phyloP scores from a whole-genome alignment of 176 grass and related monocot species.

The Olyra latifolia region DNA sequence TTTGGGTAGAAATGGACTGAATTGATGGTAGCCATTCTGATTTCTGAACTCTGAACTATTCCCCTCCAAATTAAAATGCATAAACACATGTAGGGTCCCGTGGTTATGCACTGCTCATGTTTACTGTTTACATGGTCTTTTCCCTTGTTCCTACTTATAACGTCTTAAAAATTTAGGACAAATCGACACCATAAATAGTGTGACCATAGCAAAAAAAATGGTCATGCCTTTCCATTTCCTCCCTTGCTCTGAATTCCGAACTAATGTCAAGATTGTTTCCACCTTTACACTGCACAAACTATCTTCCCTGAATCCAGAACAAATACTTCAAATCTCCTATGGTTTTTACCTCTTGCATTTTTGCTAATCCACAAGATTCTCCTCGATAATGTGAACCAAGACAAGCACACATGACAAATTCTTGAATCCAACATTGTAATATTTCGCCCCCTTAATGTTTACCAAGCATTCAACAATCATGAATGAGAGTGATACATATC shows the following conservation, averaged over 20 bases:
- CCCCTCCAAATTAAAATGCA: background rate
- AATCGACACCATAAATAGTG: background rate
- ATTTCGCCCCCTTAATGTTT: background rate
- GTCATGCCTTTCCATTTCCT: background rate
- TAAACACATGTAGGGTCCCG: background rate
- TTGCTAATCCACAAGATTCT: background rate
- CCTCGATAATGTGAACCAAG: background rate
- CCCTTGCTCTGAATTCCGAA: background rate
- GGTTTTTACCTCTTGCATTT: background rate
- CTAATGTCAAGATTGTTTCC: background rate
- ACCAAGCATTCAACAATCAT: constrained; percentile 15
- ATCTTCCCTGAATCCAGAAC: background rate
- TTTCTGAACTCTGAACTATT: background rate
- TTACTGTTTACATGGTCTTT: background rate
- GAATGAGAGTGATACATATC: constrained; percentile 4
- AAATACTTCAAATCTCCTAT: background rate
- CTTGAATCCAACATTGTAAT: constrained; percentile 22
- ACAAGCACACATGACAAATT: background rate
- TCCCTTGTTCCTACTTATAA: background rate
- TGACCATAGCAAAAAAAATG: background rate
- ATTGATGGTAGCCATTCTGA: background rate
- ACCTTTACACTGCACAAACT: background rate
- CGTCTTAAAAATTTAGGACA: background rate
- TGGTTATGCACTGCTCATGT: background rate
- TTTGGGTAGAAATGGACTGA: background rate